A percentile compares a stretch with the other conserved stretches of the same genome.
These are phyloP conservation scores for Saraca asoca DNA, from an alignment of 331 rosid genomes.

Conservation along the genomic window DNA sequence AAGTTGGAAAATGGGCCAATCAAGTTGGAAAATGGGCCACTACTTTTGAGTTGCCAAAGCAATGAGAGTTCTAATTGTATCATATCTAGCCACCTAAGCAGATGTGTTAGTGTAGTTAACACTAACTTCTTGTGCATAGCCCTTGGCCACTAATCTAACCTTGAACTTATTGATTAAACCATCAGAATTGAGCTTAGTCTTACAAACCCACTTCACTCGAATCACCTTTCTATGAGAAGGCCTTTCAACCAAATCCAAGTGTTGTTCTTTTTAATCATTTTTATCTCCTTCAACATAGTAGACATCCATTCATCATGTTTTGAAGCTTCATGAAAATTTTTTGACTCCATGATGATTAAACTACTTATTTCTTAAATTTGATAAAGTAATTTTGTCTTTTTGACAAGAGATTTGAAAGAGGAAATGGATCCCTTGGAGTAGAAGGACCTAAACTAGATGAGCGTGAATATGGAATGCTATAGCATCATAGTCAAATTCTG, in stretches of 20 bases:
- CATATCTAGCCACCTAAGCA: neutral
- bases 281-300: constrained; percentile 16
- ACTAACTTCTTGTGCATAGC: too few species aligned
- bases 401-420: neutral
- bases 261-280: constrained; percentile 9
- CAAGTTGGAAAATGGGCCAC: neutral
- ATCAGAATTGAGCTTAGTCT: too few species aligned
- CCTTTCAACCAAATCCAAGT: neutral
- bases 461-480: too few species aligned
- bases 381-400: neutral
- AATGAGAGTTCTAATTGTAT: neutral
- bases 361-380: neutral
- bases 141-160: too few species aligned
- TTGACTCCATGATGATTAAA: neutral
- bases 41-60: neutral
- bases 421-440: neutral
- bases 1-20: neutral
- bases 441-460: too few species aligned
- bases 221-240: too few species aligned
- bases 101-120: too few species aligned
- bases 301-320: neutral
- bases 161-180: too few species aligned
- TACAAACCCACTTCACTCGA: too few species aligned
- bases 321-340: neutral
- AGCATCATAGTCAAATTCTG: too few species aligned